Evolutionary conservation across 306 rosid species (phyloP).

Genomic region (Quercus glauca): DNA sequence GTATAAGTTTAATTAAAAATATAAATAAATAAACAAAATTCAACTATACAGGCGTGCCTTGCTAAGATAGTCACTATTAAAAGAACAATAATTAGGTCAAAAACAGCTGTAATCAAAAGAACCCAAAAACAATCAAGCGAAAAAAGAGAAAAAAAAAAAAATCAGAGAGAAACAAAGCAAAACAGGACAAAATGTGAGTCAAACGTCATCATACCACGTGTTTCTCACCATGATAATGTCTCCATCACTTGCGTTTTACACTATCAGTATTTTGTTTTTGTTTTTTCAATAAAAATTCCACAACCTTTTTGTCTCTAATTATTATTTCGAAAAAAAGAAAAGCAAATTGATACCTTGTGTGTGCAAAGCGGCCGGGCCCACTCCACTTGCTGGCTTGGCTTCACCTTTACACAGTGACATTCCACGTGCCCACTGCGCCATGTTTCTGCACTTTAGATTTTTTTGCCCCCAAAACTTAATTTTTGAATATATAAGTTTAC

Average conservation of each 20-base stretch:
- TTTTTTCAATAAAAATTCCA: too few species aligned
- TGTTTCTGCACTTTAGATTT: not conserved
- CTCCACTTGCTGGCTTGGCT: too few species aligned
- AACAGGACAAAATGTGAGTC: not conserved
- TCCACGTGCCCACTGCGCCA: not conserved
- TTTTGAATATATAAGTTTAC: not conserved
- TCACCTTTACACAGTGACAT: not conserved
- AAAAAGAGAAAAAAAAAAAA: not conserved
- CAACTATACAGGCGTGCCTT: too few species aligned
- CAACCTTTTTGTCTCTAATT: not conserved
- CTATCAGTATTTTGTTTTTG: not conserved
- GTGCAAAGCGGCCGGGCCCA: not conserved
- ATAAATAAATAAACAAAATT: too few species aligned
- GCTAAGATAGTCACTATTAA: too few species aligned
- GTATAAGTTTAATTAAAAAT: too few species aligned
- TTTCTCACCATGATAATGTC: not conserved
- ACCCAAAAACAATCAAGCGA: not conserved
- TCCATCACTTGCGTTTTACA: not conserved
- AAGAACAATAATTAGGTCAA: not conserved
- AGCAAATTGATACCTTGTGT: not conserved
- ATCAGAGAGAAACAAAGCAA: not conserved
- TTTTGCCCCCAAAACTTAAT: not conserved
- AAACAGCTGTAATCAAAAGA: not conserved
- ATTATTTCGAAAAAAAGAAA: not conserved
- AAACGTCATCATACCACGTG: slow-evolving; percentile 1